Conservation (phyloP, 495 filamentous ascomycete species). For the Penicillium canescens region DNA sequence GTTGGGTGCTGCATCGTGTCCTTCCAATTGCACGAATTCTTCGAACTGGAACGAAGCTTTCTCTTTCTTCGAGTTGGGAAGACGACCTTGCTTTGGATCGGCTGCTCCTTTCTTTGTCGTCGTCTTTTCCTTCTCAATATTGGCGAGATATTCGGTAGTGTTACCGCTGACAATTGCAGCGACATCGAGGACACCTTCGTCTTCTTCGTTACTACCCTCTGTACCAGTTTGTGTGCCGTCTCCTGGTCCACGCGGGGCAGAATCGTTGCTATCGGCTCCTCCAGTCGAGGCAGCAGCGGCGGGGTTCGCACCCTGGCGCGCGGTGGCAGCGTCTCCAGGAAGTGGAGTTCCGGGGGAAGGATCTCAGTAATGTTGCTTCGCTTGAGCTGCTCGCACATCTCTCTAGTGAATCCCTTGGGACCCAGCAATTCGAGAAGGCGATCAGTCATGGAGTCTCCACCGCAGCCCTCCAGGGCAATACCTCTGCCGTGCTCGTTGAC, state of each 20-base stretch:
- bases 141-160: constrained; percentile 86
- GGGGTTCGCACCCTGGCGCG: constrained; percentile 59
- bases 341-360: constrained; percentile 66
- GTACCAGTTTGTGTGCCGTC: constrained; percentile 49
- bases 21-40: constrained; percentile 65
- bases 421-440: constrained; percentile 68
- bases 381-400: constrained; percentile 97
- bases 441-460: constrained; percentile 87
- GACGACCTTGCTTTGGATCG: constrained; percentile 53
- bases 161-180: constrained; percentile 94
- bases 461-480: constrained; percentile 66
- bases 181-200: constrained; percentile 89
- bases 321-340: constrained; percentile 49
- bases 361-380: constrained; percentile 86
- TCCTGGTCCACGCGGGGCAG: constrained; percentile 51
- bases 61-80: constrained; percentile 82
- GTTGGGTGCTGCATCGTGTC: constrained; percentile 23
- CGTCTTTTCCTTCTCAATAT: constrained; percentile 86
- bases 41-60: constrained; percentile 81
- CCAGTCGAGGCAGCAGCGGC: constrained; percentile 57
- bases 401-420: constrained; percentile 68
- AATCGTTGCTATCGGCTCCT: constrained; percentile 35
- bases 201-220: constrained; percentile 50
- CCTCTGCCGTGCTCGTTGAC: constrained; percentile 62
- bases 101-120: constrained; percentile 60